Base-by-base conservation (phyloP, 2,329 filamentous ascomycete species). In the Fusarium metavorans region DNA sequence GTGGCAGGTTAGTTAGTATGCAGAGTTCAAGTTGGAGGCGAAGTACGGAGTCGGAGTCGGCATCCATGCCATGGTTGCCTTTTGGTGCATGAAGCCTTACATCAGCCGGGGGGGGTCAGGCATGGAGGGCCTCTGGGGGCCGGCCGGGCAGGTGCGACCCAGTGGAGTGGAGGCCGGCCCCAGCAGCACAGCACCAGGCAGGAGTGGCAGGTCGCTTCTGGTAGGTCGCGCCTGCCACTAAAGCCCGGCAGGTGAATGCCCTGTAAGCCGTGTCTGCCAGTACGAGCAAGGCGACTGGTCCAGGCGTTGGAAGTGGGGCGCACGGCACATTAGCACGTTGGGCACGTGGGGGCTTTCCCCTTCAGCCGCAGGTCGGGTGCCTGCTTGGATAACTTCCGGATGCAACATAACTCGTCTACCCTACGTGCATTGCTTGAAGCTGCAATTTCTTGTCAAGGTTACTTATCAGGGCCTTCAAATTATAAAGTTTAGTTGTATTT, bases 11-110 rank as follows among this genome's bases (percentile, higher is more conserved):
- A 37, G 39, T 43, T 43, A 48, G 48, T 67, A 71, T 75, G 73
- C 67, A 76, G 67, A 78, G 71, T 68, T 57, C 67, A 76, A 75
- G 73, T 71, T 72, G 59, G 70, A 75, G 75, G 71, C 68, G 68
- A 66, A 66, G 43, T 59, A 54, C 37, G 37, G 50, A 52, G 32
- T 37, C 20, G 43, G 63, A 62, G 27, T 39, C 59, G 52, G 50
- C 41, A 50, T 59, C 37, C 45, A 30, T 45, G 65, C 66, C 60
- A 68, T 72, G 72, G 68, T 65, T 67, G 68, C 45, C 73, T 72
- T 71, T 56, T 57, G 54, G 45, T 50, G 65, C 60, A 70, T 63
- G 70, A 75, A 66, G 68, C 71, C 72, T 75, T 75, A 75, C 72
- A 75, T 75, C 73, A 75, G 73, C 73, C 65, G 68, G 45, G 13